Evolutionary conservation across 768 basidiomycete genomes (phyloP).

Genomic region (Suillus bovinus): DNA sequence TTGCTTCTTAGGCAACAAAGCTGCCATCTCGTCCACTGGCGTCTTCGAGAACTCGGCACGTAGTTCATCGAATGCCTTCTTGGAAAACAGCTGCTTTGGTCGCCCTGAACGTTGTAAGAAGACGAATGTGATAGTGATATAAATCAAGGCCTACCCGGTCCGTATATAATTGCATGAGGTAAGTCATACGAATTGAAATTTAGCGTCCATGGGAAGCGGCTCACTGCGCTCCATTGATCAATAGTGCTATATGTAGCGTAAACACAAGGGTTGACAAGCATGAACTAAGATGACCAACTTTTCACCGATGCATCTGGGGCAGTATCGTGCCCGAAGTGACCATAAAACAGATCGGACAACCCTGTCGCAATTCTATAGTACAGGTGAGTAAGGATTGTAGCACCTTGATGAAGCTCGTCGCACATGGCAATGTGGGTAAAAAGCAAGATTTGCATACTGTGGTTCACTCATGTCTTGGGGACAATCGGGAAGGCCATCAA

Average conservation of each 20-base stretch:
- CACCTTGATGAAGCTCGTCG: not conserved
- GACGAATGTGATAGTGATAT: not conserved
- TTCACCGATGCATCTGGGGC: not conserved
- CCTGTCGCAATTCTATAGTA: not conserved
- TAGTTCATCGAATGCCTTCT: not conserved
- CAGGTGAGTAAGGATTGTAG: not conserved
- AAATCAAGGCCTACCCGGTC: not conserved
- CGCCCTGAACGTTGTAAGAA: not conserved
- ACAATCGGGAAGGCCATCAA: conserved; percentile 40
- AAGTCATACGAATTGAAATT: not conserved
- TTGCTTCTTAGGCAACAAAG: not conserved
- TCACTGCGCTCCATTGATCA: not conserved
- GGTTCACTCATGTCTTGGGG: conserved; percentile 46
- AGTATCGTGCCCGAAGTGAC: conserved; percentile 5
- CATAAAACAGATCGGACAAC: conserved; percentile 6
- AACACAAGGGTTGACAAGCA: not conserved
- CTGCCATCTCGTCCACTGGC: not conserved
- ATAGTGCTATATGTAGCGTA: not conserved
- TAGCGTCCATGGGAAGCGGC: not conserved
- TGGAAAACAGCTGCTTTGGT: not conserved
- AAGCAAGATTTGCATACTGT: conserved; percentile 46
- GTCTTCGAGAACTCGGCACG: not conserved
- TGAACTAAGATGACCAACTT: conserved; percentile 1
- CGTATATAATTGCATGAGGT: not conserved
- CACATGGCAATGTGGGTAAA: conserved; percentile 18